phyloP scores from a whole-genome alignment of 148 eudicot species.

The Amaranthus palmeri region DNA sequence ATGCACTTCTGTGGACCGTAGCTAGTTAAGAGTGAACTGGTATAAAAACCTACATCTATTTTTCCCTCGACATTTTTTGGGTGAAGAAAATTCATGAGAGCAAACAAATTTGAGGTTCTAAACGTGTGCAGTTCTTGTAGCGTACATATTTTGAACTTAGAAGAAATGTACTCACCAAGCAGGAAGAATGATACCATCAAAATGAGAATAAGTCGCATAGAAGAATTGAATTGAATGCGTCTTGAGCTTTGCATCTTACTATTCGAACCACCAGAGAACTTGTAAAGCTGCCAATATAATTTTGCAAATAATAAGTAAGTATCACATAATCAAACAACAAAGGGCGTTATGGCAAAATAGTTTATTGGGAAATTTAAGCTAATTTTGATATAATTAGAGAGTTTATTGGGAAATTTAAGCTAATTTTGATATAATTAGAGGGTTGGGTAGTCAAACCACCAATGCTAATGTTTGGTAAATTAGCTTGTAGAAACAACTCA shows the following conservation, averaged over 20 bases:
- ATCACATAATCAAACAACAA: not conserved
- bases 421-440: too few relatives aligned
- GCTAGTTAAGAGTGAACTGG: not conserved
- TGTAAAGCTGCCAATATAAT: conserved; percentile 41
- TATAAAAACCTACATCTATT: not conserved
- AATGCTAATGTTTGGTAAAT: too few relatives aligned
- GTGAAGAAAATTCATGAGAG: not conserved
- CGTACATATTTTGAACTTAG: not conserved
- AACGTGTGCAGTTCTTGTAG: not conserved
- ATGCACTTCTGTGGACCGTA: not conserved
- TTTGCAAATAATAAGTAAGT: conserved; percentile 1
- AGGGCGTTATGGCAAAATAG: too few relatives aligned
- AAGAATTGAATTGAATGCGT: conserved; percentile 31
- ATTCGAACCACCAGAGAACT: conserved; percentile 39
- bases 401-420: too few relatives aligned
- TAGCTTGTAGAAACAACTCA: too few relatives aligned
- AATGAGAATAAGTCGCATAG: conserved; percentile 47
- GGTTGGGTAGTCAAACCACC: too few relatives aligned
- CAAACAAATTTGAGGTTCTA: not conserved
- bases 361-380: too few relatives aligned
- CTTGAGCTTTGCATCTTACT: conserved; percentile 38
- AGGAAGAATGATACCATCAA: conserved; percentile 59
- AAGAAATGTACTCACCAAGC: conserved; percentile 47
- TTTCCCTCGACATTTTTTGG: not conserved
- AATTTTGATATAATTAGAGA: too few relatives aligned